These are phyloP conservation scores for Cornus suecica DNA, from an alignment of 148 eudicot genomes.

Conservation along the genomic window DNA sequence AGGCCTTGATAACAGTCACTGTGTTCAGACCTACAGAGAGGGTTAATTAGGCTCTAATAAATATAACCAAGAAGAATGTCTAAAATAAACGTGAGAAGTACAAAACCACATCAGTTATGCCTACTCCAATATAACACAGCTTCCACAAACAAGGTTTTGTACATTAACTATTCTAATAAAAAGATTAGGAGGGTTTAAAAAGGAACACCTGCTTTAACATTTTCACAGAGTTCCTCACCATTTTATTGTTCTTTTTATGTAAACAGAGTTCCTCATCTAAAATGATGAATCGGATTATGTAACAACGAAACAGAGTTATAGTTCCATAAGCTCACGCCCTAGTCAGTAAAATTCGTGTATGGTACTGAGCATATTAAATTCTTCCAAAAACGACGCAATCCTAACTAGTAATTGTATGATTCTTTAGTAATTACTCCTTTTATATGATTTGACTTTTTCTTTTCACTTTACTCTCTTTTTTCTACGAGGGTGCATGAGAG, in stretches of 20 bases:
- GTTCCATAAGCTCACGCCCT: background rate
- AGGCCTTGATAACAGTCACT: background rate
- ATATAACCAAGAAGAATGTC: too few relatives aligned
- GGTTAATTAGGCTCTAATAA: too few relatives aligned
- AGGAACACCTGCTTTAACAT: background rate
- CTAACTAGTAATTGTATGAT: background rate
- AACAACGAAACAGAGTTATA: background rate
- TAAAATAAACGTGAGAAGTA: too few relatives aligned
- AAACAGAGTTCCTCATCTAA: background rate
- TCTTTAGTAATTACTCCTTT: background rate
- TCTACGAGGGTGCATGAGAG: background rate
- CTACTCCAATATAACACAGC: background rate
- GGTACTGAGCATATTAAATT: too few relatives aligned
- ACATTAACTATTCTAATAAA: background rate
- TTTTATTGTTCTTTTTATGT: too few relatives aligned
- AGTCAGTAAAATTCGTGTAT: too few relatives aligned
- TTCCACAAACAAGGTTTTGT: background rate
- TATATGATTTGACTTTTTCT: background rate
- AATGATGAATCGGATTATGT: background rate
- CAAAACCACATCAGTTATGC: background rate
- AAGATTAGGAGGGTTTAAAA: background rate
- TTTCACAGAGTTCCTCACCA: background rate
- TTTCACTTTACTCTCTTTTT: too few relatives aligned
- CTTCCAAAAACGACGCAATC: too few relatives aligned
- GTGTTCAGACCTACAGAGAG: background rate